Conservation (phyloP, 2,329 filamentous ascomycete genomes). For the Chaetomiaceae sp. region DNA sequence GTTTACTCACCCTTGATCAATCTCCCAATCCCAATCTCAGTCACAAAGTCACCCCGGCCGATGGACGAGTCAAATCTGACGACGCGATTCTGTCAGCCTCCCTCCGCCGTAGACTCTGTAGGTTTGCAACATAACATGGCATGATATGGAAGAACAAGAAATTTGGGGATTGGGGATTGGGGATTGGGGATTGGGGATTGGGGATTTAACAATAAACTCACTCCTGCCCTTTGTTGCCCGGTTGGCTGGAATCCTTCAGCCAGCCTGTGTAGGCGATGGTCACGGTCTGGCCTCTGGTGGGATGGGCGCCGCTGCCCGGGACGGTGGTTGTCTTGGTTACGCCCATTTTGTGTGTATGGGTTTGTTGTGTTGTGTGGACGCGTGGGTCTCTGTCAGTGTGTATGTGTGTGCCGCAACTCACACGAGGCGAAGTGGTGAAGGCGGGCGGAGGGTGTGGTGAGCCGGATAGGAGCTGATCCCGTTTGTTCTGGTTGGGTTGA, state of each 20-base stretch:
- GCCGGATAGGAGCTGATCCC: too few species aligned
- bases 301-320: conserved; percentile 58
- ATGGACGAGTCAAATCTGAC: conserved; percentile 89
- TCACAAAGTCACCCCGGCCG: conserved; percentile 70
- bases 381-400: too few species aligned
- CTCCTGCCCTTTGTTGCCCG: conserved; percentile 65
- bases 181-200: too few species aligned
- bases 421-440: too few species aligned
- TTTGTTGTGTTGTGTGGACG: background rate
- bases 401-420: too few species aligned
- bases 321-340: conserved; percentile 63
- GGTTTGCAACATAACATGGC: too few species aligned
- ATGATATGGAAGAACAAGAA: too few species aligned
- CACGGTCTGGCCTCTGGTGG: conserved; percentile 65
- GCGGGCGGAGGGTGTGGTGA: too few species aligned
- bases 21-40: conserved; percentile 71
- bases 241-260: conserved; percentile 62
- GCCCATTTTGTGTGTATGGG: conserved; percentile 61
- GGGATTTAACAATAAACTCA: conserved; percentile 40
- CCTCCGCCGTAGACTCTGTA: too few species aligned
- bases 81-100: too few species aligned
- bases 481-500: too few species aligned
- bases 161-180: too few species aligned
- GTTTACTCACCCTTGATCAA: conserved; percentile 74
- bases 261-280: conserved; percentile 89